phyloP scores from a whole-genome alignment of 495 filamentous ascomycete genomes.

The Collariella sp. region DNA sequence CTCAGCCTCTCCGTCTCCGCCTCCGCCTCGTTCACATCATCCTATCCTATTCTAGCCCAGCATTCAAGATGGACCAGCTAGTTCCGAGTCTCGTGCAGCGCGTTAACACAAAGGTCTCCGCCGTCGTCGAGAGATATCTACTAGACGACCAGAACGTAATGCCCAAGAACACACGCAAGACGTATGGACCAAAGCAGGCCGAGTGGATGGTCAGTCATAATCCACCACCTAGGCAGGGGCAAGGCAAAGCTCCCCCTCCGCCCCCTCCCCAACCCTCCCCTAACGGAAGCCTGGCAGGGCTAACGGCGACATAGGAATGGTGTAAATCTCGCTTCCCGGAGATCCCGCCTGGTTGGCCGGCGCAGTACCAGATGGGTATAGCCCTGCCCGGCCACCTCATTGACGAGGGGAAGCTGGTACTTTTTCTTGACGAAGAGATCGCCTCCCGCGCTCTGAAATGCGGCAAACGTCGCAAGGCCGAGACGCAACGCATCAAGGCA shows the following conservation, averaged over 20 bases:
- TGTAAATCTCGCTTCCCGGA: not conserved
- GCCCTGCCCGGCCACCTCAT: not conserved
- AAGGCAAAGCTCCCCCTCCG: too few relatives aligned
- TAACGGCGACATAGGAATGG: not conserved
- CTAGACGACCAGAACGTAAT: not conserved
- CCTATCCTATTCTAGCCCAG: not conserved
- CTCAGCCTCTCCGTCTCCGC: too few relatives aligned
- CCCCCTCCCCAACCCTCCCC: too few relatives aligned
- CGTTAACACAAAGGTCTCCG: not conserved
- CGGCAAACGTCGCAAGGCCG: not conserved
- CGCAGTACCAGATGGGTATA: not conserved
- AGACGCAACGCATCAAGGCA: not conserved
- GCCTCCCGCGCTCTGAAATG: not conserved
- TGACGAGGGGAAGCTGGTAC: conserved; percentile 1
- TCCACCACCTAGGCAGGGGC: too few relatives aligned
- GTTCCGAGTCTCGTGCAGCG: not conserved
- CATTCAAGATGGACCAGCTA: not conserved
- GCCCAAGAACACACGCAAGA: not conserved
- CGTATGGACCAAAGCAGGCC: conserved; percentile 38
- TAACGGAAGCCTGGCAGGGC: not conserved
- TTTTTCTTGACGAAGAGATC: conserved; percentile 1
- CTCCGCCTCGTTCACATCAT: not conserved
- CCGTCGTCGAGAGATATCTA: not conserved
- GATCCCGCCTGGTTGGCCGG: not conserved
- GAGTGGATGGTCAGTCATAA: too few relatives aligned